These are phyloP conservation scores for Blastomyces gilchristii DNA, from an alignment of 2,329 filamentous ascomycete genomes.

Conservation along the genomic window DNA sequence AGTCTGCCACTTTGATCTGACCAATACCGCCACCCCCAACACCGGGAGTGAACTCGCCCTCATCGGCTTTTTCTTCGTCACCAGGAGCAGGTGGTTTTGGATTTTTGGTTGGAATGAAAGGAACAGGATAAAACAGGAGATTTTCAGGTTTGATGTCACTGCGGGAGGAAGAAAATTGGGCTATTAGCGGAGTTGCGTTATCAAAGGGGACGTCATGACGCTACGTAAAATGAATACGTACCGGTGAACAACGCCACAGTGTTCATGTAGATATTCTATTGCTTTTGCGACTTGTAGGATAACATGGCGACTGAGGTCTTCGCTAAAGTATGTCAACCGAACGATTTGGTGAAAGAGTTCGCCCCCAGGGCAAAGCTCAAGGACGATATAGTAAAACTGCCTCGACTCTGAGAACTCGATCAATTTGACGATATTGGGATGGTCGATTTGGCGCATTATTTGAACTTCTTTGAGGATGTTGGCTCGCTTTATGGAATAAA, in stretches of 20 bases:
- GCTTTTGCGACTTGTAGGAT: constrained; percentile 93
- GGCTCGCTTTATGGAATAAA: constrained; percentile 54
- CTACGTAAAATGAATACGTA: constrained; percentile 39
- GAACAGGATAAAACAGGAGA: constrained; percentile 79
- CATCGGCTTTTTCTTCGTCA: constrained; percentile 94
- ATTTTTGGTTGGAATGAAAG: constrained; percentile 66
- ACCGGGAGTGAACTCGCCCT: constrained; percentile 81
- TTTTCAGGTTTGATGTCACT: constrained; percentile 99
- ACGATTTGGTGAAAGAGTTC: constrained; percentile 99
- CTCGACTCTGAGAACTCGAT: constrained; percentile 87
- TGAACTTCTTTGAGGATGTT: constrained; percentile 98
- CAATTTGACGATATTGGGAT: constrained; percentile 90
- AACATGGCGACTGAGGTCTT: constrained; percentile 86
- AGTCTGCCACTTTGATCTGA: constrained; percentile 93
- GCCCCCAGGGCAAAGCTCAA: constrained; percentile 88
- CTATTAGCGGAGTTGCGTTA: constrained; percentile 26
- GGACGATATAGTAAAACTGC: constrained; percentile 95
- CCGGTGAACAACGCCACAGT: constrained; percentile 93
- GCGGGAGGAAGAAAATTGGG: constrained; percentile 16
- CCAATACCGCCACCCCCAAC: constrained; percentile 84
- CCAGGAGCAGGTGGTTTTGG: constrained; percentile 74
- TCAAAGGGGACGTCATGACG: constrained; percentile 10
- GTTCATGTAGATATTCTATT: constrained; percentile 86
- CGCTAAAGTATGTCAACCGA: constrained; percentile 94
- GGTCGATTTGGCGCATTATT: constrained; percentile 94